These are phyloP conservation scores for Cornus suecica DNA, from an alignment of 148 eudicot genomes.

Conservation along the genomic window DNA sequence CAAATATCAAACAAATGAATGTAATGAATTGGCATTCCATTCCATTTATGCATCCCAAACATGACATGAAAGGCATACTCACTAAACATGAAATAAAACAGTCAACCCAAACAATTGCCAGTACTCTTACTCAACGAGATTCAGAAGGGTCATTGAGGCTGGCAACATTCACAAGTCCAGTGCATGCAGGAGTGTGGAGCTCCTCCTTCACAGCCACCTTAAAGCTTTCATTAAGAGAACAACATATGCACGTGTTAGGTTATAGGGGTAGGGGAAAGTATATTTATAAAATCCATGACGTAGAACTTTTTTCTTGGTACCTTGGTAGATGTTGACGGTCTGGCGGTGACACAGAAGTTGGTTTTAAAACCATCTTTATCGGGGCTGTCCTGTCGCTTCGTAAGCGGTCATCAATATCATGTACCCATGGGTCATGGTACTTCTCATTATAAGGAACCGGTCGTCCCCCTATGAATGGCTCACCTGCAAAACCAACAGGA, in stretches of 20 bases:
- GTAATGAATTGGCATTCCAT: no score
- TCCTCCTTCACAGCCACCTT: conserved; percentile 87
- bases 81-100: background rate
- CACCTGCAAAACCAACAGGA: no score
- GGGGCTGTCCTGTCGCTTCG: no score
- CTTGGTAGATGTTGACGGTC: conserved; percentile 96
- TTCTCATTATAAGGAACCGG: no score
- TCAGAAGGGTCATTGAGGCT: background rate
- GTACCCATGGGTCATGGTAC: no score
- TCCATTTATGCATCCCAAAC: no score
- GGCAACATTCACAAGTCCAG: conserved; percentile 73
- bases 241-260: conserved; percentile 11
- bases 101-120: background rate
- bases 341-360: no score
- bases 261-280: conserved; percentile 7
- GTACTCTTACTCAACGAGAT: background rate
- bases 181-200: conserved; percentile 77
- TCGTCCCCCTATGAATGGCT: no score
- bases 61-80: background rate
- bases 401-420: no score
- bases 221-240: conserved; percentile 36
- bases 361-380: no score
- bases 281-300: background rate
- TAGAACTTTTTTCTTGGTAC: conserved; percentile 28
- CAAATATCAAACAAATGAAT: no score